A percentile compares a stretch with the other conserved stretches of the same genome.
Conservation (phyloP, 768 basidiomycete genomes). For the Psilocybe cyanescens region DNA sequence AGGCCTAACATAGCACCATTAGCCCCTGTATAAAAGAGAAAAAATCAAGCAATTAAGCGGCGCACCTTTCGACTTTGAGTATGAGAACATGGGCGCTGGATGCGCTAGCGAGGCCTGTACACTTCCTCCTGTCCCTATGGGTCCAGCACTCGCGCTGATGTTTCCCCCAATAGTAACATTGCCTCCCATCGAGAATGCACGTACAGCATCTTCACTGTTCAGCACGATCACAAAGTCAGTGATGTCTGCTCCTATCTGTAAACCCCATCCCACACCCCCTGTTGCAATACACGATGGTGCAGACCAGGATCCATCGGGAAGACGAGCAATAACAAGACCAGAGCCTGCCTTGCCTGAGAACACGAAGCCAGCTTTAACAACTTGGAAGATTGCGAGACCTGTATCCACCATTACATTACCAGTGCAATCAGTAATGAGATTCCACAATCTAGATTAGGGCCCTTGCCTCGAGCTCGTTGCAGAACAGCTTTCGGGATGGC, state of each 20-base stretch:
- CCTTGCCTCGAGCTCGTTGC: slow-evolving; percentile 80
- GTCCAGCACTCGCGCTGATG: slow-evolving; percentile 84
- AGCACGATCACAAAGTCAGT: slow-evolving; percentile 97
- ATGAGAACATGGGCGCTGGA: slow-evolving; percentile 97
- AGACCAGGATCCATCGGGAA: slow-evolving; percentile 95
- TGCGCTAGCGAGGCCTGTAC: slow-evolving; percentile 87
- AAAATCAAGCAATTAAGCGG: slow-evolving; percentile 1
- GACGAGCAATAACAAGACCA: slow-evolving; percentile 88
- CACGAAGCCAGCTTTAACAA: slow-evolving; percentile 91
- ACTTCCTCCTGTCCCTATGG: slow-evolving; percentile 92
- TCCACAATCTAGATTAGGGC: neutral
- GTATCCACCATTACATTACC: slow-evolving; percentile 6
- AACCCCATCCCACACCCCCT: slow-evolving; percentile 91
- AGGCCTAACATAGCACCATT: slow-evolving; percentile 56
- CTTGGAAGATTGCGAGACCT: slow-evolving; percentile 96
- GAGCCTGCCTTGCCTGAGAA: slow-evolving; percentile 96
- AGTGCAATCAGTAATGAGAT: neutral
- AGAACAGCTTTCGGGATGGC: slow-evolving; percentile 92
- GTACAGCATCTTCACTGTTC: slow-evolving; percentile 94
- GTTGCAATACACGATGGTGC: slow-evolving; percentile 98
- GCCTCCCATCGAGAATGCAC: slow-evolving; percentile 93
- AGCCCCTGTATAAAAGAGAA: neutral
- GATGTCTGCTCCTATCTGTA: slow-evolving; percentile 95
- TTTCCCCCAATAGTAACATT: slow-evolving; percentile 96
- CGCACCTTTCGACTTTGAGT: slow-evolving; percentile 92